Evolutionary conservation across 2,329 filamentous ascomycete species (phyloP).

Genomic region (Chaetomiaceae sp.): DNA sequence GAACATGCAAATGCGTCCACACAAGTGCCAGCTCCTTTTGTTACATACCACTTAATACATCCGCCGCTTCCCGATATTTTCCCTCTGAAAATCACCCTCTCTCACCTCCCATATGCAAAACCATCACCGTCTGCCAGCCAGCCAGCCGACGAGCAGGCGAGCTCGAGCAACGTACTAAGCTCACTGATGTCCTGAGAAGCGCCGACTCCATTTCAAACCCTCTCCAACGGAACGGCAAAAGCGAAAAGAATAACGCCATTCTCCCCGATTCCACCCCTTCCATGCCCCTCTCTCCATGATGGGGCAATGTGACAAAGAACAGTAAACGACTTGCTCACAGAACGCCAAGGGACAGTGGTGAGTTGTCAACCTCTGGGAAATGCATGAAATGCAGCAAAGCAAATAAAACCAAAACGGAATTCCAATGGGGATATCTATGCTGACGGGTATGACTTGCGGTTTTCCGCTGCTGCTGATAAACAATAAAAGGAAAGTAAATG

Average conservation of each 20-base stretch:
- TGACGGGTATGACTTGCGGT: neutral
- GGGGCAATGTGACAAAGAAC: too few species aligned
- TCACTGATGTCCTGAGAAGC: too few species aligned
- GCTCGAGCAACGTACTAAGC: neutral
- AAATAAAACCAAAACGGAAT: neutral
- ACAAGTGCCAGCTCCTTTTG: too few species aligned
- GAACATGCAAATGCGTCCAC: too few species aligned
- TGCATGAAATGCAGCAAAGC: too few species aligned
- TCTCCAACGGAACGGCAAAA: too few species aligned
- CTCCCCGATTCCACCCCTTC: slow-evolving; percentile 2
- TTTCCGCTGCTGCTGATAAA: neutral
- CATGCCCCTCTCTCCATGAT: neutral
- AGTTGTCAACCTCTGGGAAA: neutral
- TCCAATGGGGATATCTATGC: slow-evolving; percentile 12
- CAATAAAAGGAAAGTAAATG: neutral
- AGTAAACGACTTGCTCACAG: too few species aligned
- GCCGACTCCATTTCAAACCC: too few species aligned
- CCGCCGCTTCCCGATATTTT: neutral
- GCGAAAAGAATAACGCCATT: slow-evolving; percentile 8
- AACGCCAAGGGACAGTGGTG: neutral
- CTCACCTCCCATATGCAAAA: neutral
- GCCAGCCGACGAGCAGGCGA: slow-evolving; percentile 4
- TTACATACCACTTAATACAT: neutral
- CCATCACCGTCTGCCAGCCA: slow-evolving; percentile 1
- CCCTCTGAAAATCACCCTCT: neutral